Evolutionary conservation across 176 grass and related monocot species (phyloP).

Genomic region (Oryza nivara): DNA sequence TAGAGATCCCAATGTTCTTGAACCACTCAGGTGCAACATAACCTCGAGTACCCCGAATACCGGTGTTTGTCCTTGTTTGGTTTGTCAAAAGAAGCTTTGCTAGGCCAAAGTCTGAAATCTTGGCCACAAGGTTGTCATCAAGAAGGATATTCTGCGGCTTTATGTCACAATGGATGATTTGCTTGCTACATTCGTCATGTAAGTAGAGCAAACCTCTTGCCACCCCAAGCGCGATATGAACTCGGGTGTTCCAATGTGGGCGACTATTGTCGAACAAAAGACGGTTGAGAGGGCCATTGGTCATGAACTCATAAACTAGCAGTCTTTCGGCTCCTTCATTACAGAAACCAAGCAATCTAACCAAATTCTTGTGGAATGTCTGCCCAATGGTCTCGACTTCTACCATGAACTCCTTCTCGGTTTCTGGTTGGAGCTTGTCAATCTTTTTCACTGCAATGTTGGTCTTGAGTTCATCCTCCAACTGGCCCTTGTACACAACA

Average conservation of each 20-base stretch:
- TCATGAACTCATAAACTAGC: neutral
- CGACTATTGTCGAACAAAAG: neutral
- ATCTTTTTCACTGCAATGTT: neutral
- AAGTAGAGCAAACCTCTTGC: neutral
- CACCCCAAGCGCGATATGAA: neutral
- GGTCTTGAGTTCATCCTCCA: no score
- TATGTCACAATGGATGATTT: constrained; percentile 28
- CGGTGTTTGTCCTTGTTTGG: no score
- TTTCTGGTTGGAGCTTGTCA: neutral
- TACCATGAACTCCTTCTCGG: neutral
- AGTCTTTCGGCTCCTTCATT: neutral
- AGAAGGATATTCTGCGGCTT: no score
- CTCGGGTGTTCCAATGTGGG: neutral
- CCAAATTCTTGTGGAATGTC: neutral
- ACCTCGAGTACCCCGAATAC: no score
- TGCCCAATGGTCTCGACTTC: neutral
- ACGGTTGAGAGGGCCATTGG: neutral
- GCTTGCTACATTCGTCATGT: constrained; percentile 21
- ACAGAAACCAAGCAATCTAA: neutral
- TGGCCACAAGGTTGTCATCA: no score
- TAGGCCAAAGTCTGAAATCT: no score
- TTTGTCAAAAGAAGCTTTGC: no score
- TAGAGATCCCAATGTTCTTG: no score
- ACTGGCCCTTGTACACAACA: neutral
- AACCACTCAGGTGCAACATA: no score